phyloP scores from a whole-genome alignment of 208 protist species.

The Dictyostelium gargantuum region DNA sequence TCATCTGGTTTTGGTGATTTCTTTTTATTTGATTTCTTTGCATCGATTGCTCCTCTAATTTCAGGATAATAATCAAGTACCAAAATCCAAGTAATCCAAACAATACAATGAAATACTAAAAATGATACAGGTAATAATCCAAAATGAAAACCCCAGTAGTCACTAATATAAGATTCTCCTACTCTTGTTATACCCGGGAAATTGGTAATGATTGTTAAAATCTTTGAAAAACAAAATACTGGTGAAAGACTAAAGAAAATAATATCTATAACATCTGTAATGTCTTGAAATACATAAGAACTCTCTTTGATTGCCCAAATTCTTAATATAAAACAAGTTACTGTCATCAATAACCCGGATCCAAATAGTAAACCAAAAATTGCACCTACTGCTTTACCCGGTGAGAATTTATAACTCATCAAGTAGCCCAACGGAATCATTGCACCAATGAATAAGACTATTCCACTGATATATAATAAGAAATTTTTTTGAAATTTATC shows the following conservation, averaged over 20 bases:
- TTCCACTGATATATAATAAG: not conserved
- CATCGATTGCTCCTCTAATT: not conserved
- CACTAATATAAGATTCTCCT: not conserved
- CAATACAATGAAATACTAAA: not conserved
- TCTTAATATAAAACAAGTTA: not conserved
- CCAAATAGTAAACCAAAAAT: not conserved
- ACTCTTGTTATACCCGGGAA: not conserved
- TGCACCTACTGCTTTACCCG: not conserved
- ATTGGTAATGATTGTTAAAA: not conserved
- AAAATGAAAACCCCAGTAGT: not conserved
- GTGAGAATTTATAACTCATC: not conserved
- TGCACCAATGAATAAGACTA: not conserved
- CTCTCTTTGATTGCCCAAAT: not conserved
- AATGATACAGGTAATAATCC: not conserved
- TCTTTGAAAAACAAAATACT: not conserved
- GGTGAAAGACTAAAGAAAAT: not conserved
- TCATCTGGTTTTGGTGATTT: not conserved
- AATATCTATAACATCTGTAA: not conserved
- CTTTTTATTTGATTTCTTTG: not conserved
- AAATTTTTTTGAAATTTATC: not conserved
- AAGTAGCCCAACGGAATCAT: slow-evolving; percentile 4
- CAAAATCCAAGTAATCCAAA: slow-evolving; percentile 31
- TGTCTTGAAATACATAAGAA: not conserved
- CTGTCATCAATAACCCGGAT: not conserved
- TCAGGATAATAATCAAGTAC: slow-evolving; percentile 1